phyloP scores from a whole-genome alignment of 2,329 filamentous ascomycete genomes.

The Lecanicillium sp. region DNA sequence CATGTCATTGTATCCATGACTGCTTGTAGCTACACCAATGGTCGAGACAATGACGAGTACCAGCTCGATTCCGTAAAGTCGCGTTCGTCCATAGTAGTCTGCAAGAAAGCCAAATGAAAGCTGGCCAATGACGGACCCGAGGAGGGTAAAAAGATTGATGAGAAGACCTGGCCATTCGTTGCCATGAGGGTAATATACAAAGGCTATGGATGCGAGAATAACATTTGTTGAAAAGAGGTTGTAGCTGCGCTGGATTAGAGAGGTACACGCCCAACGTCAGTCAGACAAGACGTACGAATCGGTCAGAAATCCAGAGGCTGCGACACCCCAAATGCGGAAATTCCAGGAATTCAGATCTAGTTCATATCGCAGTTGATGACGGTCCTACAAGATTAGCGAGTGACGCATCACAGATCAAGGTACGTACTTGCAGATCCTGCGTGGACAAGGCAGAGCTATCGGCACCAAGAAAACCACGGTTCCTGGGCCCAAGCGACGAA shows the following conservation, averaged over 20 bases:
- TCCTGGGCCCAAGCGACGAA: conserved; percentile 28
- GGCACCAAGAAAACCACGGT: conserved; percentile 45
- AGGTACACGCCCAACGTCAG: background rate
- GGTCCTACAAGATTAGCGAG: conserved; percentile 32
- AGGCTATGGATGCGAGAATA: conserved; percentile 46
- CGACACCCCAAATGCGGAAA: conserved; percentile 47
- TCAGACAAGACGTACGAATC: conserved; percentile 38
- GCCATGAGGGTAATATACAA: conserved; percentile 46
- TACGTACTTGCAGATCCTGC: conserved; percentile 41
- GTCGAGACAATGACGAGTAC: conserved; percentile 51
- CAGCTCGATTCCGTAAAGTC: conserved; percentile 51
- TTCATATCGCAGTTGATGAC: conserved; percentile 46
- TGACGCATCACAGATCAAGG: conserved; percentile 2
- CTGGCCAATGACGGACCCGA: conserved; percentile 48
- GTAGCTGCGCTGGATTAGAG: conserved; percentile 35
- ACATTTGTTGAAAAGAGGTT: conserved; percentile 51
- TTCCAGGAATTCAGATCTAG: conserved; percentile 51
- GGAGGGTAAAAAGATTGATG: conserved; percentile 47
- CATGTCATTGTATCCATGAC: conserved; percentile 42
- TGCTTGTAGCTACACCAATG: conserved; percentile 50
- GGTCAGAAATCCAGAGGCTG: conserved; percentile 49
- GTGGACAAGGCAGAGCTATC: conserved; percentile 46
- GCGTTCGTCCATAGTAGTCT: conserved; percentile 48
- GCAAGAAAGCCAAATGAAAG: conserved; percentile 48
- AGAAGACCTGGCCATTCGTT: conserved; percentile 39